These are phyloP conservation scores for Novymonas esmeraldas DNA, from an alignment of 208 protist species.

Conservation along the genomic window DNA sequence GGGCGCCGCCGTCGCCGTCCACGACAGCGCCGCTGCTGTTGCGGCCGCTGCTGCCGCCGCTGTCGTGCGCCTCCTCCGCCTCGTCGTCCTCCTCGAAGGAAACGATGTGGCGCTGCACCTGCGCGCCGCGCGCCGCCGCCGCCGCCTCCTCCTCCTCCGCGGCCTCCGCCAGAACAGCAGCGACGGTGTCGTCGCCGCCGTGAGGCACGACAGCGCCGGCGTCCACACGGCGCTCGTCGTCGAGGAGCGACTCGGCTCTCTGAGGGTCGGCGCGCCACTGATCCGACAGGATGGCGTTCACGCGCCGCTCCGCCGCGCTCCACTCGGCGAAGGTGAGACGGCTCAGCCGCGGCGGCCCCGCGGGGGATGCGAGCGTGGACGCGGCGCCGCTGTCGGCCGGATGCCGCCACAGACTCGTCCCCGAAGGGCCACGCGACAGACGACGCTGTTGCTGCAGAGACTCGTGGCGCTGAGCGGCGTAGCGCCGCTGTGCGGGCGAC, in stretches of 20 bases:
- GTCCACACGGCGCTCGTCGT: no score
- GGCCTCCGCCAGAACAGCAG: no score
- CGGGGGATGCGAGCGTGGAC: no score
- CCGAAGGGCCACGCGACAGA: constrained; percentile 5
- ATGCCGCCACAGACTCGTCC: background rate
- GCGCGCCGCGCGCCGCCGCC: background rate
- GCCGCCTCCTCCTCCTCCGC: background rate
- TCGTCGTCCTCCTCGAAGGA: constrained; percentile 2
- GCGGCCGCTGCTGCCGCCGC: background rate
- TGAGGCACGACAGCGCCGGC: no score
- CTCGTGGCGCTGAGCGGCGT: constrained; percentile 11
- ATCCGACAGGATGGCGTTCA: no score
- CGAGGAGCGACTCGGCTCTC: no score
- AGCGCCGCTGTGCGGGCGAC: constrained; percentile 14
- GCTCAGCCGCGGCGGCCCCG: no score
- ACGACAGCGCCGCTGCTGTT: background rate
- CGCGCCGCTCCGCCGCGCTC: no score
- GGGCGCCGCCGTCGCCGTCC: background rate
- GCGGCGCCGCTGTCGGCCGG: background rate
- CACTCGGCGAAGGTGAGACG: no score
- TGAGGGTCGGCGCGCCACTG: no score
- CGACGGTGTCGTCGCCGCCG: no score
- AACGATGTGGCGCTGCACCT: background rate
- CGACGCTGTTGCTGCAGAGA: constrained; percentile 12
- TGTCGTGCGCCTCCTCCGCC: background rate